phyloP scores from a whole-genome alignment of 768 basidiomycete genomes.

The Trametes cingulata region DNA sequence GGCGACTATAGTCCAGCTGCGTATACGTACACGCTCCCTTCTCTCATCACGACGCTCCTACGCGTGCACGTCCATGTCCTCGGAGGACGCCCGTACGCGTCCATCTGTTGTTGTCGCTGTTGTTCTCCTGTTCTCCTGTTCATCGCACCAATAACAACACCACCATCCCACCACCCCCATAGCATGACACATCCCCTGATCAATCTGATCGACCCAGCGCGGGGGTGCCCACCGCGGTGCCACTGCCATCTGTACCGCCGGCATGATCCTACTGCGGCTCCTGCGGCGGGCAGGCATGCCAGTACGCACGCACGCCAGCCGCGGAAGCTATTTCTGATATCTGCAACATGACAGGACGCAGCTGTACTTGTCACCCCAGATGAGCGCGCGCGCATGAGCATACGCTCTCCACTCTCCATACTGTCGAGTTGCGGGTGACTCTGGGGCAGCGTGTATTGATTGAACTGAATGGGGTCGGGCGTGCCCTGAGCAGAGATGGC shows the following conservation, averaged over 20 bases:
- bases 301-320: no score
- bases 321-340: no score
- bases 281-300: background rate
- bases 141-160: background rate
- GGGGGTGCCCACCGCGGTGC: background rate
- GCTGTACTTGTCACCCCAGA: no score
- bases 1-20: no score
- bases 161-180: background rate
- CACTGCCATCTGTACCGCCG: constrained; percentile 9
- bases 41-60: background rate
- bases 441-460: no score
- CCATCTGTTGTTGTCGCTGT: background rate
- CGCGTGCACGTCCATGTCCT: background rate
- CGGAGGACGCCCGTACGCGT: background rate
- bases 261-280: background rate
- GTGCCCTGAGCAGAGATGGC: no score
- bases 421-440: no score
- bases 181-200: background rate
- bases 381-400: no score
- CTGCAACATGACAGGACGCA: no score
- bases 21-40: no score
- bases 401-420: no score
- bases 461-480: no score
- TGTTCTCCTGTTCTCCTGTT: background rate
- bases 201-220: constrained; percentile 7